Percentiles rank a stretch among this genome's conserved stretches.
phyloP scores from a whole-genome alignment of 306 rosid genomes.

The Prunus mume region DNA sequence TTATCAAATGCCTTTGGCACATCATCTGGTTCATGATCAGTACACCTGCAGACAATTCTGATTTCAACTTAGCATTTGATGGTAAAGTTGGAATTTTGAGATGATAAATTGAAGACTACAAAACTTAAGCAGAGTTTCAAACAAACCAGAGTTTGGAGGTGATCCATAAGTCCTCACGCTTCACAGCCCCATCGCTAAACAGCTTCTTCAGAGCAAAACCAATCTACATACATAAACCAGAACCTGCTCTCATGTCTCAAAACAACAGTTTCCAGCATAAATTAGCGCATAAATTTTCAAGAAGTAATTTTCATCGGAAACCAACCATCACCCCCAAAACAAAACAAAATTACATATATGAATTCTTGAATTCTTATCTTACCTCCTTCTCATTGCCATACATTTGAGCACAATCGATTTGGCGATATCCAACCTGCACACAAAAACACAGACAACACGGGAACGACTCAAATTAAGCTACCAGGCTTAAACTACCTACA shows the following conservation, averaged over 20 bases:
- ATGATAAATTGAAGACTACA: not conserved
- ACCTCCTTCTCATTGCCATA: conserved; percentile 67
- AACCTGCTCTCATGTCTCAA: not conserved
- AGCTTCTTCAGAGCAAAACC: conserved; percentile 57
- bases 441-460: not conserved
- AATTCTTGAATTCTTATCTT: not conserved
- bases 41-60: conserved; percentile 40
- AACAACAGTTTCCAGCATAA: conserved; percentile 1
- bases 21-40: conserved; percentile 69
- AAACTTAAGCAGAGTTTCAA: not conserved
- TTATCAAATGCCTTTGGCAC: conserved; percentile 61
- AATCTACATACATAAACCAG: conserved; percentile 34
- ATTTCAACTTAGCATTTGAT: not conserved
- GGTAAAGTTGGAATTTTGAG: not conserved
- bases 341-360: no score
- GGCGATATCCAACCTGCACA: conserved; percentile 57
- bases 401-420: conserved; percentile 58
- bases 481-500: not conserved
- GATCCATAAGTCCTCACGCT: conserved; percentile 68
- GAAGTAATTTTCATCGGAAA: not conserved
- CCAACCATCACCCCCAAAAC: no score
- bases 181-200: conserved; percentile 52
- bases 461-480: not conserved
- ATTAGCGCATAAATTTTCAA: not conserved
- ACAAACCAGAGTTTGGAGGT: conserved; percentile 76